Conservation (phyloP, 1,284 basidiomycete species). For the Boletus sp. region DNA sequence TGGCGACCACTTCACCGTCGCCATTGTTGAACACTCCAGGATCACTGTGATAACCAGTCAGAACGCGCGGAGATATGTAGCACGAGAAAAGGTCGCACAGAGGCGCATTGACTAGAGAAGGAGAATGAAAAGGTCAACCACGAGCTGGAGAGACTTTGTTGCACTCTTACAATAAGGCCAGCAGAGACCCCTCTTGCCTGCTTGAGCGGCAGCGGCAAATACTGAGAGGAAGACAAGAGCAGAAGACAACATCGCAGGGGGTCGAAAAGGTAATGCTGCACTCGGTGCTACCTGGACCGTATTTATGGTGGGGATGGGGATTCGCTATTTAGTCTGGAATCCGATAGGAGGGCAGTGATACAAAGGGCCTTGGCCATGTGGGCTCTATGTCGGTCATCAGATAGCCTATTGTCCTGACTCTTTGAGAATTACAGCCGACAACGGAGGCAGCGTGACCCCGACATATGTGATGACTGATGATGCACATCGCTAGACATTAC, state of each 20-base stretch:
- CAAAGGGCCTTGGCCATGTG: not conserved
- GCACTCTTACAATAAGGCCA: slow-evolving; percentile 25
- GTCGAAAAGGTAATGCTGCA: not conserved
- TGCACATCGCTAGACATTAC: not conserved
- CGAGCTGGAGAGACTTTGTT: not conserved
- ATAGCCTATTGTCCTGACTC: not conserved
- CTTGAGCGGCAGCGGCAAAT: slow-evolving; percentile 14
- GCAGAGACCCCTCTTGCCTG: slow-evolving; percentile 24
- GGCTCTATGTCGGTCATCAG: not conserved
- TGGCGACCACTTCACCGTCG: slow-evolving; percentile 32
- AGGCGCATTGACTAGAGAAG: slow-evolving; percentile 17
- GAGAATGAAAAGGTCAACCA: slow-evolving; percentile 8
- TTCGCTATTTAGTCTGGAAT: not conserved
- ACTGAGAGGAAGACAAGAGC: slow-evolving; percentile 11
- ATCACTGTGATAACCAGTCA: slow-evolving; percentile 21
- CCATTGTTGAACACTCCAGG: slow-evolving; percentile 31
- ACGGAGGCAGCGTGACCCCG: not conserved
- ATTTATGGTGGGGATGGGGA: slow-evolving; percentile 21
- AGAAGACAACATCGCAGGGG: slow-evolving; percentile 6
- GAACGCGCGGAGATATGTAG: not conserved
- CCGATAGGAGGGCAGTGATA: not conserved
- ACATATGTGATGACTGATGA: not conserved
- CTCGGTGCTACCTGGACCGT: not conserved
- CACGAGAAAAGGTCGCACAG: slow-evolving; percentile 13
- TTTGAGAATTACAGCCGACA: not conserved